phyloP scores from a whole-genome alignment of 1,284 basidiomycete species.

The Exobasidium rhododendri region DNA sequence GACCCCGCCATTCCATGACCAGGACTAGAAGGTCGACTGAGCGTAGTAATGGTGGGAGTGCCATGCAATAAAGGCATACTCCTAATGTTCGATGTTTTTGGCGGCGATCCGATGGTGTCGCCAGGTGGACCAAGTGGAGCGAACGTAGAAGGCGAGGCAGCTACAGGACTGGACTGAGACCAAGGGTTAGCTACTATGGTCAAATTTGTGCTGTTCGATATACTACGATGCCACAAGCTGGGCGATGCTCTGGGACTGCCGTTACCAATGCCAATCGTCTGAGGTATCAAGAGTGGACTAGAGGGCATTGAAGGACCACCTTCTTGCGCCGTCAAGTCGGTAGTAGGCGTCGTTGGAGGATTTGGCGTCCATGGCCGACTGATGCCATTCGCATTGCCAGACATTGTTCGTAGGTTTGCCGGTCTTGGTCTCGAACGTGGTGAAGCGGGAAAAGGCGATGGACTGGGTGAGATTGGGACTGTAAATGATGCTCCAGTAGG shows the following conservation, averaged over 20 bases:
- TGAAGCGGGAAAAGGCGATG: conserved; percentile 12
- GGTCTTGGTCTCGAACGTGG: conserved; percentile 20
- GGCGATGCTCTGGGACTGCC: conserved; percentile 8
- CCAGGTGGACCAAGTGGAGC: neutral
- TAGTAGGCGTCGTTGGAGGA: conserved; percentile 20
- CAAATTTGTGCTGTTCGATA: neutral
- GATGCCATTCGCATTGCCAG: conserved; percentile 16
- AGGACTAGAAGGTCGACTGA: conserved; percentile 36
- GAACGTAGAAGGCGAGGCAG: neutral
- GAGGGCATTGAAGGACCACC: neutral
- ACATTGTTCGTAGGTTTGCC: conserved; percentile 33
- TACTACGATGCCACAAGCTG: conserved; percentile 4
- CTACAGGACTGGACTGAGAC: neutral
- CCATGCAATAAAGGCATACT: neutral
- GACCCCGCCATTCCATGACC: conserved; percentile 32
- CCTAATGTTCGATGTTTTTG: neutral
- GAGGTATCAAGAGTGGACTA: neutral
- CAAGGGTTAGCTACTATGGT: neutral
- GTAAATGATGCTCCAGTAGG: conserved; percentile 35
- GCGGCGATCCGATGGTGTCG: neutral
- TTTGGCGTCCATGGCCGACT: conserved; percentile 29
- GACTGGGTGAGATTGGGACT: conserved; percentile 25
- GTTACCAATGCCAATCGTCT: neutral
- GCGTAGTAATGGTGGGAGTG: conserved; percentile 7
- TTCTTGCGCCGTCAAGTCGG: neutral